A percentile compares a stretch with the other conserved stretches of the same genome.
Conservation (phyloP, 345 rosid genomes). For the Anastatica hierochuntica region DNA sequence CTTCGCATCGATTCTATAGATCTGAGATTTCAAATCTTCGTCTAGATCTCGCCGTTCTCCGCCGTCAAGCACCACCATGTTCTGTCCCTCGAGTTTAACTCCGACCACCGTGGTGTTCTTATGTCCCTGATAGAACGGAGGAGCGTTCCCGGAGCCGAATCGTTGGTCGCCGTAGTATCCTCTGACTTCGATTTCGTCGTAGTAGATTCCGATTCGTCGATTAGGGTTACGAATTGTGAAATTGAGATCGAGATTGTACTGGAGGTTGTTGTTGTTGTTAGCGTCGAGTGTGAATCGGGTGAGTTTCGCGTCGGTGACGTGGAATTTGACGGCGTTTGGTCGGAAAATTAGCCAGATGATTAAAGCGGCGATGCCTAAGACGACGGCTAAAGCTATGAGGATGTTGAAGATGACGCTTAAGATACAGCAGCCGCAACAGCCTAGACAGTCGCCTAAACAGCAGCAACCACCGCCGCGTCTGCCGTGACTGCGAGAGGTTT, state of each 20-base stretch:
- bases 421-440: slow-evolving; percentile 52
- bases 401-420: slow-evolving; percentile 41
- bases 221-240: slow-evolving; percentile 56
- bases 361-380: slow-evolving; percentile 36
- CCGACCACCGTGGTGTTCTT: slow-evolving; percentile 52
- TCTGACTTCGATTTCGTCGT: slow-evolving; percentile 37
- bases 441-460: slow-evolving; percentile 23
- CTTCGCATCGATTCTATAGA: slow-evolving; percentile 42
- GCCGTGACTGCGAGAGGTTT: slow-evolving; percentile 39
- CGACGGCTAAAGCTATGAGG: slow-evolving; percentile 27
- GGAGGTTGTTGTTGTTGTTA: slow-evolving; percentile 31
- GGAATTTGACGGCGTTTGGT: slow-evolving; percentile 45
- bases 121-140: slow-evolving; percentile 66
- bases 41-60: slow-evolving; percentile 20
- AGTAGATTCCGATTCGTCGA: slow-evolving; percentile 44
- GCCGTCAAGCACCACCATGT: slow-evolving; percentile 15
- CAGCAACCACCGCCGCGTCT: slow-evolving; percentile 17
- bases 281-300: slow-evolving; percentile 33
- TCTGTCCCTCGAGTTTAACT: slow-evolving; percentile 30
- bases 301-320: slow-evolving; percentile 40
- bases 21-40: slow-evolving; percentile 22
- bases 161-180: slow-evolving; percentile 37
- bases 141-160: slow-evolving; percentile 2
- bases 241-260: slow-evolving; percentile 36
- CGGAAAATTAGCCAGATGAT: slow-evolving; percentile 57